Percentiles rank a stretch among this genome's conserved stretches.
phyloP scores from a whole-genome alignment of 192 early-diverging fungal species.

The Mortierella claussenii region DNA sequence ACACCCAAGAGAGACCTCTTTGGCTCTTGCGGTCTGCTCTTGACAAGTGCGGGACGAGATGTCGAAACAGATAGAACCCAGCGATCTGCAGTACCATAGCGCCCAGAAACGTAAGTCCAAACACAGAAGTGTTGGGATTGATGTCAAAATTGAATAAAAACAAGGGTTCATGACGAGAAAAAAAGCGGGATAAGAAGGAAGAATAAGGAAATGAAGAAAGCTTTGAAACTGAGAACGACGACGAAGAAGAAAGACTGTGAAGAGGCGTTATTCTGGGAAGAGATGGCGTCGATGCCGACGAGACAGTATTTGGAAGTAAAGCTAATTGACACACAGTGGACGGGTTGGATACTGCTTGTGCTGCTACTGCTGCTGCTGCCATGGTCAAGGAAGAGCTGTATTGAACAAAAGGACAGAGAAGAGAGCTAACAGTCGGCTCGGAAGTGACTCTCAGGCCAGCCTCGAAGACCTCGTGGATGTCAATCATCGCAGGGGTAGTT shows the following conservation, averaged over 20 bases:
- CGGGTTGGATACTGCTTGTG: too few species aligned
- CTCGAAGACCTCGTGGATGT: conserved; percentile 14
- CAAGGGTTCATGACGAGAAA: conserved; percentile 26
- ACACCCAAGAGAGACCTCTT: conserved; percentile 30
- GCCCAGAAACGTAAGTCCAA: conserved; percentile 9
- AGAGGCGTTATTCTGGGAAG: background rate
- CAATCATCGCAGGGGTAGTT: too few species aligned
- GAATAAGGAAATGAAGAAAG: conserved; percentile 8
- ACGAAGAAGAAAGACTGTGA: background rate
- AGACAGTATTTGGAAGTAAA: background rate
- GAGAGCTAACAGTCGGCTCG: background rate
- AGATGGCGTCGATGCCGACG: background rate
- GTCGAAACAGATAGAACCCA: conserved; percentile 31
- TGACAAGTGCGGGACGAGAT: conserved; percentile 12
- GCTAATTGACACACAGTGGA: too few species aligned
- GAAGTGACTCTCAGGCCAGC: background rate
- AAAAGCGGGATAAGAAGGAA: conserved; percentile 3
- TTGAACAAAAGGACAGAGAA: conserved; percentile 5
- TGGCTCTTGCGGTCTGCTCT: background rate
- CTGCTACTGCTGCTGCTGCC: background rate
- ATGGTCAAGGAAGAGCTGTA: background rate
- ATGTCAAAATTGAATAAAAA: conserved; percentile 40
- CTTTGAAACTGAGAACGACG: background rate
- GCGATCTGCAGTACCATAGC: conserved; percentile 20
- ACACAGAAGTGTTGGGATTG: conserved; percentile 47